These are phyloP conservation scores for Bocquillonia castaneifolia DNA, from an alignment of 441 rosid species.

Conservation along the genomic window DNA sequence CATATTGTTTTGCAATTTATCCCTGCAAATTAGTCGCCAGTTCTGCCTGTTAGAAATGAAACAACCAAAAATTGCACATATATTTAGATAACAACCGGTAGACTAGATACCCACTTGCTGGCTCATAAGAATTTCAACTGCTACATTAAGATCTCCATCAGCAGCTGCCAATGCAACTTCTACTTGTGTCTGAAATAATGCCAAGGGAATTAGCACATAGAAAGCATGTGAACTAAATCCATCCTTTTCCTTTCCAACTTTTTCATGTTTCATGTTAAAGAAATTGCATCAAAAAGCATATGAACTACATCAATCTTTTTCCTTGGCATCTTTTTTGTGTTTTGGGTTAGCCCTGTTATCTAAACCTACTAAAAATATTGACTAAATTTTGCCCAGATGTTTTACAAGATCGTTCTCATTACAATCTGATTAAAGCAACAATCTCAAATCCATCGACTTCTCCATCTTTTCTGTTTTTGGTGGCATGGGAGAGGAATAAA, in stretches of 20 bases:
- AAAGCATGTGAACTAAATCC: neutral
- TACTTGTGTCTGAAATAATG: slow-evolving; percentile 72
- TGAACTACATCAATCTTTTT: too few species aligned
- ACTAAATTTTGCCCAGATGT: neutral
- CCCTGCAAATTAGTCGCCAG: slow-evolving; percentile 31
- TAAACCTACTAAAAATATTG: neutral
- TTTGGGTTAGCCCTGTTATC: neutral
- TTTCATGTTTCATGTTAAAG: too few species aligned
- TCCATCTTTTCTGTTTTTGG: neutral
- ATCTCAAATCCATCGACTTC: neutral
- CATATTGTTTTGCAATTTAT: slow-evolving; percentile 20
- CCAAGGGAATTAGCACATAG: slow-evolving; percentile 2
- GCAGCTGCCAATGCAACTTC: slow-evolving; percentile 96
- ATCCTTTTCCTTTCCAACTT: neutral
- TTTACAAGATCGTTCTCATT: neutral
- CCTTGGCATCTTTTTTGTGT: neutral
- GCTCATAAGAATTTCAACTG: slow-evolving; percentile 91
- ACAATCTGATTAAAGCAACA: neutral
- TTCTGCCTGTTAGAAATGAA: neutral
- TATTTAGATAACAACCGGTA: neutral
- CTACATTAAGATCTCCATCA: slow-evolving; percentile 79
- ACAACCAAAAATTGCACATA: neutral
- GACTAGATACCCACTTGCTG: slow-evolving; percentile 50
- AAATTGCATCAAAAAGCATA: too few species aligned
- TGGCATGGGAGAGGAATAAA: neutral